A percentile compares a stretch with the other conserved stretches of the same genome.
These are phyloP conservation scores for Tricholoma sp. DNA, from an alignment of 768 basidiomycete species.

Conservation along the genomic window DNA sequence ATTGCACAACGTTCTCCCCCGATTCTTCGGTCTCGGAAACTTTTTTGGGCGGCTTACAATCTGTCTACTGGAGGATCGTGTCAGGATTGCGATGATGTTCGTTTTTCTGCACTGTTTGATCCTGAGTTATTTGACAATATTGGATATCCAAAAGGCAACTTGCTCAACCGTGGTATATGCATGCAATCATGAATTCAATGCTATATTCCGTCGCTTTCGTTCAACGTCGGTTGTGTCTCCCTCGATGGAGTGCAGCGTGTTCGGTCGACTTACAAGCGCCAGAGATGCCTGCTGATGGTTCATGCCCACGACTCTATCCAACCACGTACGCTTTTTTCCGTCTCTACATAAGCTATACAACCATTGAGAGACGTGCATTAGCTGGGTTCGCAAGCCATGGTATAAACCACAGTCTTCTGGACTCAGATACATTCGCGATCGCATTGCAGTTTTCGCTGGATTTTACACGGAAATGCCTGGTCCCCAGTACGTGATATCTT, in stretches of 20 bases:
- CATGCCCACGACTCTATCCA: slow-evolving; percentile 30
- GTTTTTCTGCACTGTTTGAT: slow-evolving; percentile 9
- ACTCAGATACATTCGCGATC: slow-evolving; percentile 23
- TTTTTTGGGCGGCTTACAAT: slow-evolving; percentile 29
- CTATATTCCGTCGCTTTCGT: slow-evolving; percentile 24
- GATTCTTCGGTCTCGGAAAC: slow-evolving; percentile 30
- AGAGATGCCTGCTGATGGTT: slow-evolving; percentile 10
- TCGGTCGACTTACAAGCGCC: slow-evolving; percentile 19
- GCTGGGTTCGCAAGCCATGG: slow-evolving; percentile 38
- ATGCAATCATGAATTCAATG: slow-evolving; percentile 17
- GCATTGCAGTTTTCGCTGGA: slow-evolving; percentile 27
- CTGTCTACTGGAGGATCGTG: slow-evolving; percentile 37
- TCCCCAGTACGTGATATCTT: slow-evolving; percentile 23
- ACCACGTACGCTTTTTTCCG: slow-evolving; percentile 21
- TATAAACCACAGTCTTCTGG: slow-evolving; percentile 35
- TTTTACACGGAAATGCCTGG: slow-evolving; percentile 34
- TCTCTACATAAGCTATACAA: background rate
- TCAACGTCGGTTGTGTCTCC: slow-evolving; percentile 35
- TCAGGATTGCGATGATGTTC: slow-evolving; percentile 46
- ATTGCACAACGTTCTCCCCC: slow-evolving; percentile 33
- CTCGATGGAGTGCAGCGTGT: slow-evolving; percentile 20
- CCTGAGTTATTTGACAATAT: background rate
- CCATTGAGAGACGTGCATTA: slow-evolving; percentile 3
- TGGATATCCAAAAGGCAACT: slow-evolving; percentile 25
- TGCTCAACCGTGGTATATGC: slow-evolving; percentile 28